Evolutionary conservation across 106 monocot species (phyloP).

Genomic region (Alisma plantagoaquatica): DNA sequence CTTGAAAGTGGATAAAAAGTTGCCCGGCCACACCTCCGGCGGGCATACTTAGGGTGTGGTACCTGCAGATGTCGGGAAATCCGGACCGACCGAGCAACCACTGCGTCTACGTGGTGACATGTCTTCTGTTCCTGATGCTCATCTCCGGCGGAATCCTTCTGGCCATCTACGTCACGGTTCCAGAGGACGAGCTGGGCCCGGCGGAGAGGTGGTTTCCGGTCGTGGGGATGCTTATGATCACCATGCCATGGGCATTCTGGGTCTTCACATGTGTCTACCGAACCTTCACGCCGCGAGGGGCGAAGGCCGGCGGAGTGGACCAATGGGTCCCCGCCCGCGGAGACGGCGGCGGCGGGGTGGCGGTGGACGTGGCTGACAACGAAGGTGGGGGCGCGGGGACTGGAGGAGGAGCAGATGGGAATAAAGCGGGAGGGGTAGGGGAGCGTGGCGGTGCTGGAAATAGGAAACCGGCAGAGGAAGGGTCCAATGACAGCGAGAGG

Average conservation of each 20-base stretch:
- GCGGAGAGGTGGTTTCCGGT: constrained; percentile 25
- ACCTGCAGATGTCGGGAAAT: too few relatives aligned
- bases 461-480: too few relatives aligned
- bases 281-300: neutral
- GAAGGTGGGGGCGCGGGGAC: neutral
- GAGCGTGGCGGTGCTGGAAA: too few relatives aligned
- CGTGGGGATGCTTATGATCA: constrained; percentile 32
- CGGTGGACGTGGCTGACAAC: neutral
- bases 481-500: too few relatives aligned
- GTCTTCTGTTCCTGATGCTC: constrained; percentile 37
- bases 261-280: constrained; percentile 36
- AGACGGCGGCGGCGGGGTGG: neutral
- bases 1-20: too few relatives aligned
- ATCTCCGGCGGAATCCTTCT: constrained; percentile 35
- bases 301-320: neutral
- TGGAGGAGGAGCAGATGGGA: too few relatives aligned
- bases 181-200: constrained; percentile 12
- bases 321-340: neutral
- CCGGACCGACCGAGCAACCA: too few relatives aligned
- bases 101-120: constrained; percentile 39
- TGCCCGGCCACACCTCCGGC: too few relatives aligned
- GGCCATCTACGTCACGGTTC: constrained; percentile 33
- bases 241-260: constrained; percentile 60
- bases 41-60: too few relatives aligned
- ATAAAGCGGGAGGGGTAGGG: neutral